phyloP scores from a whole-genome alignment of 805 yeast genomes.

The Yarrowia keelungensis region DNA sequence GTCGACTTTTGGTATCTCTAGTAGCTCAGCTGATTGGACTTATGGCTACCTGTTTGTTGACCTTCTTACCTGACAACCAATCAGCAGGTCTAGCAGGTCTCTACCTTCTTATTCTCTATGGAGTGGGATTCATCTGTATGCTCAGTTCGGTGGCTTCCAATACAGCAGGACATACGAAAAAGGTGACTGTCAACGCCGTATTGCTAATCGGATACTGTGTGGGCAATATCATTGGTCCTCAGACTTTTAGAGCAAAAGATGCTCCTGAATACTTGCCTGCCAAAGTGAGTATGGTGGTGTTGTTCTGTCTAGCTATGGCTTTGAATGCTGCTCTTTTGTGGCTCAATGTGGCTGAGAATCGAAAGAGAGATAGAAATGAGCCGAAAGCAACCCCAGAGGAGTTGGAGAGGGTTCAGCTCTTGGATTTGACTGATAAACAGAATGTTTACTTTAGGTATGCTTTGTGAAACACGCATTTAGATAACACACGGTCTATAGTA shows the following conservation, averaged over 20 bases:
- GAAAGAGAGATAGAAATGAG: not conserved
- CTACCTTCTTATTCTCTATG: not conserved
- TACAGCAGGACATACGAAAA: conserved; percentile 1
- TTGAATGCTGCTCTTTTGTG: not conserved
- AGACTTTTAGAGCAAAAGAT: not conserved
- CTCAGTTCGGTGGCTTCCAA: conserved; percentile 6
- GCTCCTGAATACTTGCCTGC: not conserved
- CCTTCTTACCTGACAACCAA: not conserved
- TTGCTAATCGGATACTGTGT: conserved; percentile 2
- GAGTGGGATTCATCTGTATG: conserved; percentile 1
- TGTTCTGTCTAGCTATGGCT: not conserved
- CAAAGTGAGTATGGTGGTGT: not conserved
- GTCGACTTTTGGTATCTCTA: not conserved
- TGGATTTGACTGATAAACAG: conserved; percentile 1
- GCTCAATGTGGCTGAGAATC: not conserved
- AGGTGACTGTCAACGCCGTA: conserved; percentile 1
- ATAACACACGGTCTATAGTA: too few relatives aligned
- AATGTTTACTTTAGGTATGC: not conserved
- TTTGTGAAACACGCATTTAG: not conserved
- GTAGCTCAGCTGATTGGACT: not conserved
- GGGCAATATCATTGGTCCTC: conserved; percentile 9
- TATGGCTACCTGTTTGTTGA: not conserved
- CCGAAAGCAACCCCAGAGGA: not conserved
- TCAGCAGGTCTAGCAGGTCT: not conserved
- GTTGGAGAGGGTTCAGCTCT: not conserved